These are phyloP conservation scores for Myxozyma monticola DNA, from an alignment of 805 yeast species.

Conservation along the genomic window DNA sequence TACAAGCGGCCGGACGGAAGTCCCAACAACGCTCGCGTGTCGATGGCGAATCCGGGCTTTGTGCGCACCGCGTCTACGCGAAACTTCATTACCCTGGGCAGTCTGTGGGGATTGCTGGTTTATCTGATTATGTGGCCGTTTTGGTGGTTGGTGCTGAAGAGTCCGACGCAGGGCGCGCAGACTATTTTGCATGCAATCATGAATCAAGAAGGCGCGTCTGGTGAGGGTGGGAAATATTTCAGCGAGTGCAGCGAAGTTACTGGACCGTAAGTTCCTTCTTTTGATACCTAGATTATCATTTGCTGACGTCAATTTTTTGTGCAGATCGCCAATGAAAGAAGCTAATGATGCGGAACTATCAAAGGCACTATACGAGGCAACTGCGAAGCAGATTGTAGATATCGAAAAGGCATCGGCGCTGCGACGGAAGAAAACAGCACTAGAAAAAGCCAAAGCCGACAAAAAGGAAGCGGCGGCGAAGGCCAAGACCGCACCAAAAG, in stretches of 20 bases:
- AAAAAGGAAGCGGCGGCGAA: not conserved
- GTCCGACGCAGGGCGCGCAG: slow-evolving; percentile 78
- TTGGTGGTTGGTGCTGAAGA: slow-evolving; percentile 78
- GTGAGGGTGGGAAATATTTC: slow-evolving; percentile 66
- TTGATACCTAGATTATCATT: not conserved
- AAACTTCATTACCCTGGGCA: slow-evolving; percentile 74
- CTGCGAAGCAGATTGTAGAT: slow-evolving; percentile 55
- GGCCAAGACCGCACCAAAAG: too few relatives aligned
- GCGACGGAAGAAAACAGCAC: slow-evolving; percentile 34
- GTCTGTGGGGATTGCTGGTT: slow-evolving; percentile 57
- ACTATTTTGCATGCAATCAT: slow-evolving; percentile 64
- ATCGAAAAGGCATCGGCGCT: slow-evolving; percentile 60
- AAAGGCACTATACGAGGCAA: slow-evolving; percentile 57
- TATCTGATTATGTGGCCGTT: slow-evolving; percentile 75
- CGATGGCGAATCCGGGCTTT: slow-evolving; percentile 86
- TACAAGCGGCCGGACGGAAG: slow-evolving; percentile 67
- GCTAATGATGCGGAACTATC: slow-evolving; percentile 59
- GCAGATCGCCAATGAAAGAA: slow-evolving; percentile 58
- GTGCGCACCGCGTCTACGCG: slow-evolving; percentile 87
- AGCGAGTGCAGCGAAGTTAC: slow-evolving; percentile 60
- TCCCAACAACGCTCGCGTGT: slow-evolving; percentile 66
- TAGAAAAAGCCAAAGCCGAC: not conserved
- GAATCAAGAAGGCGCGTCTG: slow-evolving; percentile 66
- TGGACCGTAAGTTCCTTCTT: slow-evolving; percentile 14
- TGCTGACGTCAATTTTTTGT: not conserved